A percentile compares a stretch with the other conserved stretches of the same genome.
Conservation (phyloP, 2,329 filamentous ascomycete genomes). For the Stagonosporopsis cucurbitacearum region DNA sequence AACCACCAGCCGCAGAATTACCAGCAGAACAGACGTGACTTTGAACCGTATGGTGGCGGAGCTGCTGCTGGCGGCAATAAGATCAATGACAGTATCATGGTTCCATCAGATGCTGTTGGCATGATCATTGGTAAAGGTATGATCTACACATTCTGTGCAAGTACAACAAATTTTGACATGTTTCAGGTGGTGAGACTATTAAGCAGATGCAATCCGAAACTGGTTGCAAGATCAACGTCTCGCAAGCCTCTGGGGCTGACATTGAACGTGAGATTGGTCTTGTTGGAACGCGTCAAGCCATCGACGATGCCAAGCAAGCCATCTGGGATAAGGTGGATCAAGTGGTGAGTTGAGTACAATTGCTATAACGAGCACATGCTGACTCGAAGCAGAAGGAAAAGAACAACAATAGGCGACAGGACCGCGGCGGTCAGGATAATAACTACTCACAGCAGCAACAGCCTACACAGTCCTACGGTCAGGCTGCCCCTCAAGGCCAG, state of each 20-base stretch:
- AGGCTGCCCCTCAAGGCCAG: constrained; percentile 42
- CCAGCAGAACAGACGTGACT: constrained; percentile 41
- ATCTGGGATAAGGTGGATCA: constrained; percentile 93
- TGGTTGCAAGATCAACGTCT: constrained; percentile 94
- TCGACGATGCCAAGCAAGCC: constrained; percentile 79
- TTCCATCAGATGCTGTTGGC: constrained; percentile 88
- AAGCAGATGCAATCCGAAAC: constrained; percentile 89
- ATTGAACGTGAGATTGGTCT: constrained; percentile 85
- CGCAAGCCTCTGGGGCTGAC: constrained; percentile 79
- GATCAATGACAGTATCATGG: constrained; percentile 80
- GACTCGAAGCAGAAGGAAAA: constrained; percentile 53
- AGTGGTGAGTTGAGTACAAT: constrained; percentile 66
- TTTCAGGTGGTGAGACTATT: constrained; percentile 80
- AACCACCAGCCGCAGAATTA: constrained; percentile 22
- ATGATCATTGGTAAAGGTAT: constrained; percentile 92
- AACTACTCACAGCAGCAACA: constrained; percentile 57
- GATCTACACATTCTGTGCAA: not conserved
- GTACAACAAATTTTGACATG: constrained; percentile 23
- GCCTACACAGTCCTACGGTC: constrained; percentile 45
- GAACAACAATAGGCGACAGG: constrained; percentile 52
- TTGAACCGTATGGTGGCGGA: constrained; percentile 35
- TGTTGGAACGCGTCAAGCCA: constrained; percentile 77
- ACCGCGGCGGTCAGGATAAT: constrained; percentile 48
- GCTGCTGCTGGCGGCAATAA: constrained; percentile 62
- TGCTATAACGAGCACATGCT: constrained; percentile 8